These are phyloP conservation scores for Neoscytalidium dimidiatum DNA, from an alignment of 2,329 filamentous ascomycete genomes.

Conservation along the genomic window DNA sequence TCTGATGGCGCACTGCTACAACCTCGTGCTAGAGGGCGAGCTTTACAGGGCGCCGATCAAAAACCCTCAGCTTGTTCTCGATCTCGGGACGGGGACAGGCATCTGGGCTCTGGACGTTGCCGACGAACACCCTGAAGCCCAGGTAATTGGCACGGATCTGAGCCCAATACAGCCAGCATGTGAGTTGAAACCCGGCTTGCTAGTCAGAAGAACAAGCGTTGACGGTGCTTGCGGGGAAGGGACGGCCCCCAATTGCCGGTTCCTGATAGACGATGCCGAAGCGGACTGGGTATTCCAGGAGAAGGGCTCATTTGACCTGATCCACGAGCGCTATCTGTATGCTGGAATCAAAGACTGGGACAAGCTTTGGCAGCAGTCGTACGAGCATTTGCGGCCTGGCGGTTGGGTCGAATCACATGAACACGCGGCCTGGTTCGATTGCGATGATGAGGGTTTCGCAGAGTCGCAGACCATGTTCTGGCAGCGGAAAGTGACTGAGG, in stretches of 20 bases:
- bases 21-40: neutral
- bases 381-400: slow-evolving; percentile 45
- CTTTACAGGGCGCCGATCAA: slow-evolving; percentile 25
- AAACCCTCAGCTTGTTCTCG: slow-evolving; percentile 23
- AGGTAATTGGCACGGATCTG: slow-evolving; percentile 45
- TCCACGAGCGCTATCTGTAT: slow-evolving; percentile 54
- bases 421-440: too few relatives aligned
- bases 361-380: slow-evolving; percentile 44
- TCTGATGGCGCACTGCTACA: neutral
- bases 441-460: too few relatives aligned
- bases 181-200: slow-evolving; percentile 23
- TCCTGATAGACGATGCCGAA: slow-evolving; percentile 29
- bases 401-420: slow-evolving; percentile 54
- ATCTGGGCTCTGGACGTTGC: slow-evolving; percentile 29
- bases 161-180: slow-evolving; percentile 52
- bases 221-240: slow-evolving; percentile 38
- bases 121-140: slow-evolving; percentile 32
- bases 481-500: too few relatives aligned
- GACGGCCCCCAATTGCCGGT: slow-evolving; percentile 26
- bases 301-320: slow-evolving; percentile 53
- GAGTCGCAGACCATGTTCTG: too few relatives aligned
- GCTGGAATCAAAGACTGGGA: slow-evolving; percentile 55
- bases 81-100: slow-evolving; percentile 26
- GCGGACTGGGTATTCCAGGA: slow-evolving; percentile 57
- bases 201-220: neutral